These are phyloP conservation scores for Flaveria linearis DNA, from an alignment of 129 eudicot species.

Conservation along the genomic window DNA sequence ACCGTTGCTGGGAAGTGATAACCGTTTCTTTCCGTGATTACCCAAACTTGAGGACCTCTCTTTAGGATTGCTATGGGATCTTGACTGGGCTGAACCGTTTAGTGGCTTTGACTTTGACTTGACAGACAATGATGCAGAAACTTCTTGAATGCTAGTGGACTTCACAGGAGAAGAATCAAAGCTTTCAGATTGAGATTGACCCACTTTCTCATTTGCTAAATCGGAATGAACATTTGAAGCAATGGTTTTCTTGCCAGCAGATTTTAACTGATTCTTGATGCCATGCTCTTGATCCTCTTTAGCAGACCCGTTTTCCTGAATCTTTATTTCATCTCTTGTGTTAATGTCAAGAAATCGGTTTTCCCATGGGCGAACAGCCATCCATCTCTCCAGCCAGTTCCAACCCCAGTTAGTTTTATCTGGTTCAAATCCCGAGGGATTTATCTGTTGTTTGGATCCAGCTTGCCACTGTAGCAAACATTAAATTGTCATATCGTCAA, in stretches of 20 bases:
- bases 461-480: slow-evolving; percentile 91
- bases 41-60: slow-evolving; percentile 53
- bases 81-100: slow-evolving; percentile 49
- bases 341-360: slow-evolving; percentile 76
- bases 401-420: slow-evolving; percentile 95
- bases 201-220: slow-evolving; percentile 43
- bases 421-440: slow-evolving; percentile 69
- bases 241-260: slow-evolving; percentile 48
- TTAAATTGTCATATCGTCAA: background rate
- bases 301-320: slow-evolving; percentile 45
- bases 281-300: slow-evolving; percentile 43
- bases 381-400: slow-evolving; percentile 98
- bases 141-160: slow-evolving; percentile 46
- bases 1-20: slow-evolving; percentile 76
- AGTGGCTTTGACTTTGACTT: slow-evolving; percentile 49
- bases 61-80: slow-evolving; percentile 82
- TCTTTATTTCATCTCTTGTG: slow-evolving; percentile 59
- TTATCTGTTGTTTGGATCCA: slow-evolving; percentile 70
- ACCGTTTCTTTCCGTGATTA: slow-evolving; percentile 60
- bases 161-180: slow-evolving; percentile 55
- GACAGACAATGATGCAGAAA: slow-evolving; percentile 33
- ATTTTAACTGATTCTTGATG: slow-evolving; percentile 36
- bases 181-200: slow-evolving; percentile 57
- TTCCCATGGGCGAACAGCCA: slow-evolving; percentile 99
- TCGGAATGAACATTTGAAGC: slow-evolving; percentile 45